These are phyloP conservation scores for Colletotrichum spaethianum DNA, from an alignment of 2,329 filamentous ascomycete species.

Conservation along the genomic window DNA sequence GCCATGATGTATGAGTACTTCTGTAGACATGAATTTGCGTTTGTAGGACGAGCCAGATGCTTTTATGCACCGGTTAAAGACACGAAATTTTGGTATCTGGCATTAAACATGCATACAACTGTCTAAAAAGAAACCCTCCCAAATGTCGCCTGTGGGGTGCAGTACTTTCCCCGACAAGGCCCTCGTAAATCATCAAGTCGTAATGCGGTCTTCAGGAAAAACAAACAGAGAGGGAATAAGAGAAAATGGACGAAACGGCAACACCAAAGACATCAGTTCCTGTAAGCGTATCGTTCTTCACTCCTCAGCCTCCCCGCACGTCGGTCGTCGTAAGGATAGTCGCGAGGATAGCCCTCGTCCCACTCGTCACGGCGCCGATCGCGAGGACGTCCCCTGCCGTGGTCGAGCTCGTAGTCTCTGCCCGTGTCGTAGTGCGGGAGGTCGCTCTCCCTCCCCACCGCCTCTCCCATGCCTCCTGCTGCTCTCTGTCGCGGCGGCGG, in stretches of 20 bases:
- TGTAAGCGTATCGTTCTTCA: slow-evolving; percentile 32
- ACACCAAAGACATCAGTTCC: slow-evolving; percentile 3
- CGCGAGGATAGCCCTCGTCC: slow-evolving; percentile 41
- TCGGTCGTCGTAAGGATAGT: slow-evolving; percentile 46
- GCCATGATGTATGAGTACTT: background rate
- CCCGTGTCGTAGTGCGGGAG: slow-evolving; percentile 46
- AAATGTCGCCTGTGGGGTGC: background rate
- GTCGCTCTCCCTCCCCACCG: slow-evolving; percentile 49
- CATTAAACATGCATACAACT: background rate
- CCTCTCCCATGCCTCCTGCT: slow-evolving; percentile 52
- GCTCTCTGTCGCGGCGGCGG: slow-evolving; percentile 51
- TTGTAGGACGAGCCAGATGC: background rate
- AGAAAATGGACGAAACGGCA: background rate
- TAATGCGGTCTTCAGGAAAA: background rate
- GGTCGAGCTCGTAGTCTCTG: slow-evolving; percentile 35
- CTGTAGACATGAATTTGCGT: background rate
- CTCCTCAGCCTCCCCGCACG: slow-evolving; percentile 33
- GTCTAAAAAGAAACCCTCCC: background rate
- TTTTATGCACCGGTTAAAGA: too few species aligned
- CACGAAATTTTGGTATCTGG: background rate
- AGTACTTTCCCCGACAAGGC: background rate
- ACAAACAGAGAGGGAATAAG: background rate
- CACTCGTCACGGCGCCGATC: slow-evolving; percentile 45
- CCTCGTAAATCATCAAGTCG: slow-evolving; percentile 10
- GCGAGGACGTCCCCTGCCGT: slow-evolving; percentile 43